These are phyloP conservation scores for Euphorbia peplus DNA, from an alignment of 345 rosid species.

Conservation along the genomic window DNA sequence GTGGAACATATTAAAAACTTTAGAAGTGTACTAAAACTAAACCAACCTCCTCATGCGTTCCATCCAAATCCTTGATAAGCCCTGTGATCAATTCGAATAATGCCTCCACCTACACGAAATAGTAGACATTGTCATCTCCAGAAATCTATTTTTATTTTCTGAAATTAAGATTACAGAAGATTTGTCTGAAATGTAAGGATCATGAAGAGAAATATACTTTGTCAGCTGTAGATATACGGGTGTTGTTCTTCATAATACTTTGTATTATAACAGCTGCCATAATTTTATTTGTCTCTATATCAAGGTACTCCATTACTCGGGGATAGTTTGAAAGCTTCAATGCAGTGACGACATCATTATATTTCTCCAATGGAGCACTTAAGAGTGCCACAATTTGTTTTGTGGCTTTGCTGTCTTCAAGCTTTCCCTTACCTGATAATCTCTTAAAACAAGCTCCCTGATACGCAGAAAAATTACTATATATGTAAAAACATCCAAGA, in stretches of 20 bases:
- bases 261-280: constrained; percentile 93
- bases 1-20: constrained; percentile 15
- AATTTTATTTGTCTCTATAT: constrained; percentile 77
- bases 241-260: constrained; percentile 93
- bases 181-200: constrained; percentile 16
- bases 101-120: constrained; percentile 67
- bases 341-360: constrained; percentile 84
- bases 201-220: constrained; percentile 46
- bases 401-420: constrained; percentile 76
- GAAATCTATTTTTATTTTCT: background rate
- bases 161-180: constrained; percentile 13
- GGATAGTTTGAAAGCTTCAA: constrained; percentile 92
- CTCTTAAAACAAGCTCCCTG: constrained; percentile 96
- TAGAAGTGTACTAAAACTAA: constrained; percentile 11
- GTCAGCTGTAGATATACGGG: constrained; percentile 68
- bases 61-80: constrained; percentile 89
- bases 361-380: constrained; percentile 96
- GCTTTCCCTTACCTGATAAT: constrained; percentile 69
- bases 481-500: constrained; percentile 5
- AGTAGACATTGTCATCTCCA: background rate
- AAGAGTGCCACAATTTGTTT: constrained; percentile 93
- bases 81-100: constrained; percentile 89
- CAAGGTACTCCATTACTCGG: constrained; percentile 81
- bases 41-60: constrained; percentile 60
- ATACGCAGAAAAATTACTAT: constrained; percentile 5